Evolutionary conservation across 2,329 filamentous ascomycete species (phyloP).

Genomic region (Zasmidium cellare): DNA sequence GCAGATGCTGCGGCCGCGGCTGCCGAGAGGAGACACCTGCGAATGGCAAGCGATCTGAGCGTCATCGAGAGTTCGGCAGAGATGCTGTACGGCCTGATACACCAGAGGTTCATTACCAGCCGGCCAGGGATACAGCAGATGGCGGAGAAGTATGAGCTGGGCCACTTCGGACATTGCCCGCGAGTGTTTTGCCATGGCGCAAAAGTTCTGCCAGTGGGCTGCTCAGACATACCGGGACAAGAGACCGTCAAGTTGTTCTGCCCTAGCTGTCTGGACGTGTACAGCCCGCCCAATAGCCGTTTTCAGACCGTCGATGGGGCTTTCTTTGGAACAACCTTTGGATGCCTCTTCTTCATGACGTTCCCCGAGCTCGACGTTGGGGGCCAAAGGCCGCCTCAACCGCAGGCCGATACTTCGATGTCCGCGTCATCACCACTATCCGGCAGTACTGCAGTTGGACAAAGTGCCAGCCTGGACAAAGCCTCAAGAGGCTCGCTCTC

Average conservation of each 20-base stretch:
- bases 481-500: slow-evolving; percentile 30
- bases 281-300: slow-evolving; percentile 93
- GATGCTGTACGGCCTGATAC: slow-evolving; percentile 95
- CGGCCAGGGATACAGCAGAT: slow-evolving; percentile 96
- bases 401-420: slow-evolving; percentile 8
- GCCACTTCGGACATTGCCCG: slow-evolving; percentile 95
- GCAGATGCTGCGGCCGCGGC: slow-evolving; percentile 36
- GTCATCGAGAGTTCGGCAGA: slow-evolving; percentile 98
- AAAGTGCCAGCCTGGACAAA: slow-evolving; percentile 16
- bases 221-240: slow-evolving; percentile 91
- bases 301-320: slow-evolving; percentile 97
- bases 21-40: slow-evolving; percentile 73
- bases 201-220: slow-evolving; percentile 86
- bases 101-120: slow-evolving; percentile 97
- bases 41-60: slow-evolving; percentile 88
- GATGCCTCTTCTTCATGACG: slow-evolving; percentile 95
- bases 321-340: slow-evolving; percentile 97
- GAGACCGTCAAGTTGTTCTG: slow-evolving; percentile 99
- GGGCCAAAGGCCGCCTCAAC: slow-evolving; percentile 28
- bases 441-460: slow-evolving; percentile 8
- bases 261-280: slow-evolving; percentile 93
- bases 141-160: slow-evolving; percentile 97
- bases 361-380: slow-evolving; percentile 92
- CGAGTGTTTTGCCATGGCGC: slow-evolving; percentile 88
- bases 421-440: slow-evolving; percentile 18